Percentiles rank a stretch among this genome's conserved stretches.
phyloP scores from a whole-genome alignment of 2,329 filamentous ascomycete genomes.

The Fusarium illudens region DNA sequence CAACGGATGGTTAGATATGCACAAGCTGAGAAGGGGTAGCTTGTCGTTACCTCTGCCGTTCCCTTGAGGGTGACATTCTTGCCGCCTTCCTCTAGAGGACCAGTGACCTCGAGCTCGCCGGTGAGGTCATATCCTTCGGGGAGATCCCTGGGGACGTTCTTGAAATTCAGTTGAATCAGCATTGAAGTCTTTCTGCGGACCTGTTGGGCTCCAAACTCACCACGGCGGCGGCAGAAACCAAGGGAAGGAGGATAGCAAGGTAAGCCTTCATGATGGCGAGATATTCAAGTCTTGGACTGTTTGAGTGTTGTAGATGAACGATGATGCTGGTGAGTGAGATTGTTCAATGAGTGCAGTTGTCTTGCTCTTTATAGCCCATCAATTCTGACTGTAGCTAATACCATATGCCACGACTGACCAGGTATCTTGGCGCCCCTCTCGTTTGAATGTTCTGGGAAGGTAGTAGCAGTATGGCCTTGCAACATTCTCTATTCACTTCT shows the following conservation, averaged over 20 bases:
- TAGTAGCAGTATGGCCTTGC: background rate
- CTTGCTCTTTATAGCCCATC: background rate
- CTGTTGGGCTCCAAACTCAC: background rate
- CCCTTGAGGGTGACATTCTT: slow-evolving; percentile 2
- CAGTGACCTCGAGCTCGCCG: background rate
- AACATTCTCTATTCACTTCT: background rate
- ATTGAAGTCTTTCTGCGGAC: background rate
- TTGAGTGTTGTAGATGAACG: background rate
- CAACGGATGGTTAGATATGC: background rate
- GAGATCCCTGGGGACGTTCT: background rate
- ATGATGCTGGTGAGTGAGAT: background rate
- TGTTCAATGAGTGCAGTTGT: background rate
- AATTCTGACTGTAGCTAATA: background rate
- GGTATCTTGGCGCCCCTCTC: no score
- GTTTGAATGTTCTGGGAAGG: background rate
- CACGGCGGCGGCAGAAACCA: background rate
- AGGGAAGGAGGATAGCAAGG: background rate
- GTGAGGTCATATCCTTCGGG: background rate
- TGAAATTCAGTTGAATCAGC: background rate
- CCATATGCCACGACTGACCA: background rate
- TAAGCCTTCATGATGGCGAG: background rate
- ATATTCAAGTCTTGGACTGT: background rate
- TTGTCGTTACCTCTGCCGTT: background rate
- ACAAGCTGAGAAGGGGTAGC: background rate
- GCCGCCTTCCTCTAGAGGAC: background rate